Conservation (phyloP, 2,329 filamentous ascomycete species). For the Botrytis sinoallii region DNA sequence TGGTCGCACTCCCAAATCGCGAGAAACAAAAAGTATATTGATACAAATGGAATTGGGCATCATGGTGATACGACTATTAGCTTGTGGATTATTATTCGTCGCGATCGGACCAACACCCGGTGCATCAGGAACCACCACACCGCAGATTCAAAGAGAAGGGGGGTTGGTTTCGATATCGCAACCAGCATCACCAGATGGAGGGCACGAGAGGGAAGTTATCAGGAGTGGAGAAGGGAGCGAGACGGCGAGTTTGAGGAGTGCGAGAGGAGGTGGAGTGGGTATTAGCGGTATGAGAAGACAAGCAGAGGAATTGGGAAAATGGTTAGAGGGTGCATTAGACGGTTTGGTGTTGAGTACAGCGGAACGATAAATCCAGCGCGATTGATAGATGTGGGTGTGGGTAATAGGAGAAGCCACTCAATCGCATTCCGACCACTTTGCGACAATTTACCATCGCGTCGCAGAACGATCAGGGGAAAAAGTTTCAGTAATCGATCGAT, state of each 20-base stretch:
- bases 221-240: conserved; percentile 8
- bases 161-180: conserved; percentile 7
- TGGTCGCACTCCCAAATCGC: conserved; percentile 18
- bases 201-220: background rate
- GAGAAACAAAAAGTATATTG: conserved; percentile 32
- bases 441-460: background rate
- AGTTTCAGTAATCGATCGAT: background rate
- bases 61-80: conserved; percentile 55
- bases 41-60: conserved; percentile 55
- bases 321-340: conserved; percentile 14
- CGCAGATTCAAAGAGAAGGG: conserved; percentile 4
- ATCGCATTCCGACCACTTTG: background rate
- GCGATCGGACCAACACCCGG: conserved; percentile 50
- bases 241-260: conserved; percentile 16
- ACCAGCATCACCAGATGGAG: background rate
- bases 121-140: background rate
- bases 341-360: conserved; percentile 2
- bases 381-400: background rate
- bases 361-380: background rate
- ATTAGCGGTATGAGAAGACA: conserved; percentile 17
- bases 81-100: conserved; percentile 60
- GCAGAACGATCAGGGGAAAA: background rate
- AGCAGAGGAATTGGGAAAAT: conserved; percentile 13
- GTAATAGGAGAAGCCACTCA: background rate
- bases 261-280: conserved; percentile 5